Evolutionary conservation across 768 basidiomycete genomes (phyloP), one percentile per base, ranked within the genome.

Genomic region (Serendipita sp.): DNA sequence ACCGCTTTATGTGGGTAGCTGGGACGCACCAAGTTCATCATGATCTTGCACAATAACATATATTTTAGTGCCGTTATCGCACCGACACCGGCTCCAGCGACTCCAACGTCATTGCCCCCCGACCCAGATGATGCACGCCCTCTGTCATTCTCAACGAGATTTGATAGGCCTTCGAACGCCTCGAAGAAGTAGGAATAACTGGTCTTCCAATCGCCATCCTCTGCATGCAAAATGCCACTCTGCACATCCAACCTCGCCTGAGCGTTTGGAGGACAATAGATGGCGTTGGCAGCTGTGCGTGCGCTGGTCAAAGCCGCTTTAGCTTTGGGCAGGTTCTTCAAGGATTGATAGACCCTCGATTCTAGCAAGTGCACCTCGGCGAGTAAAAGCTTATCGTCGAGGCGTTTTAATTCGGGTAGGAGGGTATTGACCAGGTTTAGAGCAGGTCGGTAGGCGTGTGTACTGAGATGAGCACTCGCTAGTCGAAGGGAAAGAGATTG

Each of bases 131-230:
- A 18, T 50, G 16, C n/a, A 10, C 34, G 23, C 8, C 55, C 33
- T 27, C 55, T 23, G 34, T 60, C 55, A 27, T 60, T 60, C n/a
- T 60, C 55, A 31, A 60, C 55, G 33, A 60, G 55, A 60, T 60
- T 60, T 8, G 55, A 60, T 68, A 92, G 77, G 62, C 85, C 92
- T 74, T 99, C 96, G 67, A 98, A 97, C 2, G 92, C 86, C 75
- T 98, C 95, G 69, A 90, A 92, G 75, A 97, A 98, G 76, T 98
- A 99, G 0, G 90, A 92, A 74, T 96, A 96, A 23, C 85, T 95
- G 0, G 95, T 99, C 65, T 83, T 94, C 74, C 96, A 98, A 74
- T 98, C 95, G 71, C 94, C 95, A 70, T 99, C 95, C 69, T 99
- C 94, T 0, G 95, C 93, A 69, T 96, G 91, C 8, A 97, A 80